Base-by-base conservation (phyloP, 345 rosid species). In the Bretschneidera sinensis region DNA sequence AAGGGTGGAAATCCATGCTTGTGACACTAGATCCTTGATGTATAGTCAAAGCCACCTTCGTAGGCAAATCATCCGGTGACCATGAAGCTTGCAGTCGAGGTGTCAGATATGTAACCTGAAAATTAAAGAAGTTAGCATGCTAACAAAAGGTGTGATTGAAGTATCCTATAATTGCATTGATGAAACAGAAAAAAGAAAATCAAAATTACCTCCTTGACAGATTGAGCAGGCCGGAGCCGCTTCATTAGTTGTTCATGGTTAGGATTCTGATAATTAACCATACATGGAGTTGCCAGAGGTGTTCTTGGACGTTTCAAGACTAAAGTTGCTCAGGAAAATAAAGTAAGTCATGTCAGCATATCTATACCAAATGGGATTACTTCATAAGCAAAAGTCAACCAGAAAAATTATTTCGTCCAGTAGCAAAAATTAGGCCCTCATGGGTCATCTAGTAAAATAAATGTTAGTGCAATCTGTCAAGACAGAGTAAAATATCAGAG, bases 1-100 rank as follows among this genome's bases (percentile, higher is more conserved):
- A 59, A 65, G 98, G 96, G 73, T 84, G 92, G 71, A 92, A 89
- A 67, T 87, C 96, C 95, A 92, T 77, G 96, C 98, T 92, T 59
- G 69, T 81, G 64, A 86, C 92, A 55, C 72, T 21, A 52, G 96
- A 87, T 35, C 92, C 95, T 73, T 80, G 95, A 68, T 82, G 91
- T 76, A 85, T 55, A 13, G 80, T 63, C 50, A 83, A 56, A 72
- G 89, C 98, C 22, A 78, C 84, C 17, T 81, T 83, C 71, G 83
- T 79, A 34, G 98, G 98, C 65, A 92, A 83, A 72, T 89, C 92
- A 62, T 92, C 95, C 60, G 65, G 74, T 23, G 95, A 86, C 85
- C 84, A 77, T n/a, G 43, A 55, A 76, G 84, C 56, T 69, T 79
- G 92, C 55, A 73, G 80, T 69, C 88, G 81, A 68, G 78, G 57